A percentile compares a stretch with the other conserved stretches of the same genome.
phyloP scores from a whole-genome alignment of 1,284 basidiomycete genomes.

The Apiotrichum sp. region DNA sequence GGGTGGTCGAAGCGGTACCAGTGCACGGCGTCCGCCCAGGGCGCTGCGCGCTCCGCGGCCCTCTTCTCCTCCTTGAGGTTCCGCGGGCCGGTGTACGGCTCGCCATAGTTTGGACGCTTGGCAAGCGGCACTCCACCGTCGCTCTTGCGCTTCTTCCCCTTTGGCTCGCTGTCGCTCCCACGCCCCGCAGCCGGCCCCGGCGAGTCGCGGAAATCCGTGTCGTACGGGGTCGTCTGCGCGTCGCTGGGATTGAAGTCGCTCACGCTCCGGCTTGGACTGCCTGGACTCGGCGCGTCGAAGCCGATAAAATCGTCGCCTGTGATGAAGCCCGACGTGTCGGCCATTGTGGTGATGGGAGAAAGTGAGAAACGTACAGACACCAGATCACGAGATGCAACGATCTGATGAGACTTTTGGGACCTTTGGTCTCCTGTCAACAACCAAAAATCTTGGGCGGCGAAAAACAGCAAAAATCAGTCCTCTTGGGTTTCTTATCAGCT shows the following conservation, averaged over 20 bases:
- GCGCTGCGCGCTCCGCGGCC: conserved; percentile 59
- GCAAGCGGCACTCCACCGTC: background rate
- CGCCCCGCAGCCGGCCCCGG: too few relatives aligned
- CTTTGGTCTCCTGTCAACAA: too few relatives aligned
- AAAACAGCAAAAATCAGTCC: too few relatives aligned
- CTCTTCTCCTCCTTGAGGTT: conserved; percentile 59
- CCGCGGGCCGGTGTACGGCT: conserved; percentile 47
- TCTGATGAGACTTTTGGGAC: too few relatives aligned
- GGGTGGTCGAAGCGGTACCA: conserved; percentile 72
- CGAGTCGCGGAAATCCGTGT: too few relatives aligned
- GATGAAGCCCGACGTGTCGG: conserved; percentile 4
- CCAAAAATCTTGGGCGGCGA: too few relatives aligned
- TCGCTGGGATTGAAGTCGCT: too few relatives aligned
- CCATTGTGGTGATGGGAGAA: background rate
- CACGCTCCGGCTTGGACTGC: background rate
- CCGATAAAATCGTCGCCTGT: conserved; percentile 17
- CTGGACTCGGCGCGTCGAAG: conserved; percentile 3
- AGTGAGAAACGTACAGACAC: too few relatives aligned
- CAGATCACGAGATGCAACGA: too few relatives aligned
- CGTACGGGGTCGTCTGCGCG: too few relatives aligned
- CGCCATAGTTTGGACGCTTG: background rate
- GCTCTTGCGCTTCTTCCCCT: conserved; percentile 4
- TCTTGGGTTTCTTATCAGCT: too few relatives aligned
- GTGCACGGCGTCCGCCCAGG: conserved; percentile 72
- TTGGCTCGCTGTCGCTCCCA: too few relatives aligned